Evolutionary conservation across 208 protist species (phyloP), one percentile per base, ranked within the genome.

Genomic region (Trypanosoma grayi): DNA sequence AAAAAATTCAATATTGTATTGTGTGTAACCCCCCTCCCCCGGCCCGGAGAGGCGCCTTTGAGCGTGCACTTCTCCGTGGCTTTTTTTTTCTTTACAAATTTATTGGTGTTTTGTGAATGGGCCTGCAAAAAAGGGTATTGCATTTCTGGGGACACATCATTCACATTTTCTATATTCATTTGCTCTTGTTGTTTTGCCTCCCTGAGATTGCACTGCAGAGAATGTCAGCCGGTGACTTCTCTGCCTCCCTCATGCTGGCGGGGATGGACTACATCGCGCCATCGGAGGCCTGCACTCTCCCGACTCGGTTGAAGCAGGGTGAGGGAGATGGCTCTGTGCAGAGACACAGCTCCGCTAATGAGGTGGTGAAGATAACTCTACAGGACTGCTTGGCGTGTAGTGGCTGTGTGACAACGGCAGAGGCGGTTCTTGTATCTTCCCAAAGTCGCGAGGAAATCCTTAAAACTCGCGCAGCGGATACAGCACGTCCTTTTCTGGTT

Each of bases 371-470:
- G 55, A 89, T 97, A 31, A 77, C 75, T 2, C 70, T 97, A 22
- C 70, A 87, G 24, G 88, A 97, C 65, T 97, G 92, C 62, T 73
- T 97, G 20, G 92, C 92, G 7, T 97, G 92, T 61, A 92, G 81
- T 53, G 98, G 98, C 0, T 99, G 98, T 79, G 89, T 99, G 50
- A 99, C 98, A 9, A 98, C 96, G 4, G 97, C 98, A 4, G 98
- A 99, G 64, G 97, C 88, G 40, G 84, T 99, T 8, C 79, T 99
- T 3, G 90, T 99, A 37, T 77, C 72, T 62, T 75, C 75, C 27
- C 81, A 91, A 66, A 85, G 80, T 59, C 70, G 75, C 18, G 53
- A 63, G 7, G 79, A 90, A 60, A 47, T 86, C 18, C 27, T 83
- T 28, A 40, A 61, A 22, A 47, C 57, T 8, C 61, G 71, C 14